phyloP scores from a whole-genome alignment of 257 asterid species.

The Solanum sejunctum region DNA sequence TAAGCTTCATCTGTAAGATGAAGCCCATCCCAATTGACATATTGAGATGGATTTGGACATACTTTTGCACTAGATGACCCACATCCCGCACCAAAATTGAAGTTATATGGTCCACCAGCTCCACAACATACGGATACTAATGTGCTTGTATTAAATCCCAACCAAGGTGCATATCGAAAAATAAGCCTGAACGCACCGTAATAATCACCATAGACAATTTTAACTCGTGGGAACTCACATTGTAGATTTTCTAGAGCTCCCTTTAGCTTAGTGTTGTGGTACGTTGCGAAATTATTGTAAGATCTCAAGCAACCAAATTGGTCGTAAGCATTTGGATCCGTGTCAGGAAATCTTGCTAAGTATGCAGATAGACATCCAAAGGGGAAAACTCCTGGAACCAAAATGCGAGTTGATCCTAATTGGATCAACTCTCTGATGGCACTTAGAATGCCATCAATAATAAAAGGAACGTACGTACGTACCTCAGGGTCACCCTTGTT shows the following conservation, averaged over 20 bases:
- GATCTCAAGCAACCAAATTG: not conserved
- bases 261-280: not conserved
- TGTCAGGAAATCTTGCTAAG: not conserved
- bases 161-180: not conserved
- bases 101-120: not conserved
- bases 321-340: not conserved
- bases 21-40: not conserved
- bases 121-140: not conserved
- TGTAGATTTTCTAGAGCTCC: not conserved
- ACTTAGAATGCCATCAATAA: not conserved
- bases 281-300: not conserved
- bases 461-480: not conserved
- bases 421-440: not conserved
- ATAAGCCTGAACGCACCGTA: not conserved
- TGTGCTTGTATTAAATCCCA: not conserved
- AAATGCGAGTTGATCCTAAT: not conserved
- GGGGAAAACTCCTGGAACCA: not conserved
- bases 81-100: not conserved
- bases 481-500: not conserved
- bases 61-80: rapidly evolving
- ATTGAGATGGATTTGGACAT: not conserved
- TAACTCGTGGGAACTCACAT: not conserved
- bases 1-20: not conserved
- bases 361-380: not conserved
- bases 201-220: not conserved